Conservation (phyloP, 108 stramenopile genomes). For the Bacterosira constricta region DNA sequence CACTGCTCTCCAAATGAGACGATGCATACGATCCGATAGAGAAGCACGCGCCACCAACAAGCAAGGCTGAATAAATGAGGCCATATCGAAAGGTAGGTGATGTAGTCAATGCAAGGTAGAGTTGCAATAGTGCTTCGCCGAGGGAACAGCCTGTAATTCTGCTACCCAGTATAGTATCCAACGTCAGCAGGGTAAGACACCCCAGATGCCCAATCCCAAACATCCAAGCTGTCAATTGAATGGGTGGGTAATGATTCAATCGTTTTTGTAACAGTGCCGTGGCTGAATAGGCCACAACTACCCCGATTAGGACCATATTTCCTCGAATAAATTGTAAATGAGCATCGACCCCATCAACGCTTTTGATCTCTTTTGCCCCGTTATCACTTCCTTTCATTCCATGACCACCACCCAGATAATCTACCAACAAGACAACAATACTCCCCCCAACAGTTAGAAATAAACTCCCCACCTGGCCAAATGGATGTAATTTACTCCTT, state of each 20-base stretch:
- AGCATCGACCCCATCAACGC: not conserved
- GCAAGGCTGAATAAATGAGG: constrained; percentile 23
- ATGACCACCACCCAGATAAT: constrained; percentile 26
- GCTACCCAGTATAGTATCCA: constrained; percentile 31
- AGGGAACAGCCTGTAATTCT: constrained; percentile 29
- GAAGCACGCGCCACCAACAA: constrained; percentile 38
- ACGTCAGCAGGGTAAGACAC: constrained; percentile 9
- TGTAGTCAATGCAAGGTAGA: constrained; percentile 18
- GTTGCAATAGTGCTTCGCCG: constrained; percentile 16
- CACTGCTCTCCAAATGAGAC: constrained; percentile 36
- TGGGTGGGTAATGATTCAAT: constrained; percentile 36
- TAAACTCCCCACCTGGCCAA: constrained; percentile 23
- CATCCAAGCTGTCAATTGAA: constrained; percentile 44
- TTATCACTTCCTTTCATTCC: not conserved
- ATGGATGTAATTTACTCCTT: constrained; percentile 8
- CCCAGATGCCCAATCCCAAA: constrained; percentile 19
- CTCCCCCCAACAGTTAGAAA: constrained; percentile 34
- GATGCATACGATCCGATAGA: constrained; percentile 34
- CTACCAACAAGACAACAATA: constrained; percentile 32
- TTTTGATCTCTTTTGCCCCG: not conserved
- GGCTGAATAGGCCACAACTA: constrained; percentile 28
- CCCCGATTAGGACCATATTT: constrained; percentile 31
- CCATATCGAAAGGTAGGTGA: constrained; percentile 42
- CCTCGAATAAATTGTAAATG: constrained; percentile 32
- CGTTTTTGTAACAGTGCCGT: constrained; percentile 35